phyloP scores from a whole-genome alignment of 305 asterid species.

The Stenogyne calaminthoides region DNA sequence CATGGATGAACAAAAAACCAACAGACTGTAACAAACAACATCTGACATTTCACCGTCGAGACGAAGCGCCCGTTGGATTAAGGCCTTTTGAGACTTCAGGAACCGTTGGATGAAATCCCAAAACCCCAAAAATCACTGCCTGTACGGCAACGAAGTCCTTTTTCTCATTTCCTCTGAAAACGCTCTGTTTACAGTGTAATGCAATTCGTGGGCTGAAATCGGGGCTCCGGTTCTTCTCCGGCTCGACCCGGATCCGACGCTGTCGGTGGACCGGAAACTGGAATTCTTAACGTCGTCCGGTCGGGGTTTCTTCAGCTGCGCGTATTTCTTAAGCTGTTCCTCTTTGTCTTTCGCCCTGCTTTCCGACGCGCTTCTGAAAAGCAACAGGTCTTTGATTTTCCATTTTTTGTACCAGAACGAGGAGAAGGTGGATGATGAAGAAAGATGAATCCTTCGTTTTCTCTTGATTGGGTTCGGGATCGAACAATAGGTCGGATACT shows the following conservation, averaged over 20 bases:
- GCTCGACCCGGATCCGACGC: slow-evolving; percentile 54
- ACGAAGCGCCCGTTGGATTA: slow-evolving; percentile 32
- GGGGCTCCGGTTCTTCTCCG: slow-evolving; percentile 47
- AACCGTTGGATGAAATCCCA: slow-evolving; percentile 52
- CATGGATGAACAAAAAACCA: background rate
- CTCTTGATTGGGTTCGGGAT: slow-evolving; percentile 29
- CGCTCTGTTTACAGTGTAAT: slow-evolving; percentile 55
- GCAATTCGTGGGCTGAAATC: slow-evolving; percentile 67
- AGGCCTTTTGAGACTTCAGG: slow-evolving; percentile 38
- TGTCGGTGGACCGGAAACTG: slow-evolving; percentile 68
- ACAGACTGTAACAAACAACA: background rate
- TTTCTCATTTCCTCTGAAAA: slow-evolving; percentile 64
- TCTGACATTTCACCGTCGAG: slow-evolving; percentile 27
- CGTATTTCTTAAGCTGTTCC: slow-evolving; percentile 47
- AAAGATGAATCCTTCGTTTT: slow-evolving; percentile 8
- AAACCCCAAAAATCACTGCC: slow-evolving; percentile 59
- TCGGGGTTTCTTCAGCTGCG: slow-evolving; percentile 40
- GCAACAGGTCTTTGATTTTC: slow-evolving; percentile 73
- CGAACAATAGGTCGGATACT: slow-evolving; percentile 64
- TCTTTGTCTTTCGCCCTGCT: slow-evolving; percentile 58
- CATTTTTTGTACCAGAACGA: slow-evolving; percentile 72
- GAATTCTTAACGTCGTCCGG: slow-evolving; percentile 55
- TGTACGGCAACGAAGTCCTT: slow-evolving; percentile 61
- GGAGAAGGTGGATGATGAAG: slow-evolving; percentile 27
- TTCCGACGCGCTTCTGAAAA: slow-evolving; percentile 90